Conservation (phyloP, 2,329 filamentous ascomycete genomes). For the Arthrobotrys megalospora region DNA sequence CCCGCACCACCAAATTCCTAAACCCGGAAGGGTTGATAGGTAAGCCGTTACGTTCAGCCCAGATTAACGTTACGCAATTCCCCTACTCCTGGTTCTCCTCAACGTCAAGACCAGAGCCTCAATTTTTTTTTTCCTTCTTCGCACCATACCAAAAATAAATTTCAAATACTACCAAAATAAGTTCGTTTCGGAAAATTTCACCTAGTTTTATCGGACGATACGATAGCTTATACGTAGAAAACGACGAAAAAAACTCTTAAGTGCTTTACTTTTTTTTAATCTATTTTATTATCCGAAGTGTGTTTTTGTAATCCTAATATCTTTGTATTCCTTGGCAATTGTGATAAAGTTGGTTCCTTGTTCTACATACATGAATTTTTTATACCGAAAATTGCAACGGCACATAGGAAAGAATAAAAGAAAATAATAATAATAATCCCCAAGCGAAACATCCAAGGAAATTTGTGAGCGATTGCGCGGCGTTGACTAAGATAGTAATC, state of each 20-base stretch:
- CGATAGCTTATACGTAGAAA: neutral
- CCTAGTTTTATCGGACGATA: neutral
- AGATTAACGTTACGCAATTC: constrained; percentile 51
- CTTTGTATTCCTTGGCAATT: neutral
- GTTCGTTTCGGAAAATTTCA: constrained; percentile 10
- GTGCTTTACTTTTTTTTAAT: constrained; percentile 1
- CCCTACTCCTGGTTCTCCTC: neutral
- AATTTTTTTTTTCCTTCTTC: neutral
- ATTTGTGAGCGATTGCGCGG: neutral
- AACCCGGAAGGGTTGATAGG: constrained; percentile 13
- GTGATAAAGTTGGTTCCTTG: constrained; percentile 8
- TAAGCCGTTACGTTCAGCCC: constrained; percentile 45
- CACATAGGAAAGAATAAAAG: constrained; percentile 27
- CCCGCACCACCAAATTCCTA: constrained; percentile 14
- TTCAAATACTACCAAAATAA: constrained; percentile 34
- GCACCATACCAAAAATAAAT: constrained; percentile 18
- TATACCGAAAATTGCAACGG: constrained; percentile 32
- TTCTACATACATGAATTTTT: constrained; percentile 54
- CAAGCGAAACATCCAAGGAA: neutral
- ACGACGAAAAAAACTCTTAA: neutral
- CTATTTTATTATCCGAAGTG: constrained; percentile 21
- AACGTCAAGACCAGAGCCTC: constrained; percentile 56
- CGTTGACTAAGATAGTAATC: neutral
- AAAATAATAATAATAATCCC: constrained; percentile 25
- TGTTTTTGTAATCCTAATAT: constrained; percentile 25